phyloP scores from a whole-genome alignment of 176 grass and related monocot genomes.

The Hordeum vulgare region DNA sequence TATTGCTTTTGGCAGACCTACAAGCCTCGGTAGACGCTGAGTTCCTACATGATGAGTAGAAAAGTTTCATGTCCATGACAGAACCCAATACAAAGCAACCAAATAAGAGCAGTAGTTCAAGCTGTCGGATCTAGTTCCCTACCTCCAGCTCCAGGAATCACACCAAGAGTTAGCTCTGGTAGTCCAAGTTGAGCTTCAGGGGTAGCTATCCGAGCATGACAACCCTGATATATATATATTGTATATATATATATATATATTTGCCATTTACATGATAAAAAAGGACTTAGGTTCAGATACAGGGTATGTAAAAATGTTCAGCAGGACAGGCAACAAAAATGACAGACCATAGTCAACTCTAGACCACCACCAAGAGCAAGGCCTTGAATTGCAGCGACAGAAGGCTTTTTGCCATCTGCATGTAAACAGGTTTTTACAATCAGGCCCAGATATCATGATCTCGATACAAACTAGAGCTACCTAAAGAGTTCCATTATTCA shows the following conservation, averaged over 20 bases:
- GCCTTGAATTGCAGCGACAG: conserved; percentile 88
- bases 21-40: conserved; percentile 93
- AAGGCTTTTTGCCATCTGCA: conserved; percentile 80
- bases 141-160: conserved; percentile 99
- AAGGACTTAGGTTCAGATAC: neutral
- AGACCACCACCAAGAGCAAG: conserved; percentile 98
- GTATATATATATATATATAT: no score
- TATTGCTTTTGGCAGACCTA: conserved; percentile 82
- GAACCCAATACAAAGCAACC: neutral
- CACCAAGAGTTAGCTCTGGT: conserved; percentile 86
- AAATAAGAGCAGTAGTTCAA: neutral
- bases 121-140: conserved; percentile 46
- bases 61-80: neutral
- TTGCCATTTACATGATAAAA: conserved; percentile 7
- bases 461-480: neutral
- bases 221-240: no score
- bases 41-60: conserved; percentile 52
- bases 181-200: conserved; percentile 95
- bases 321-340: conserved; percentile 10
- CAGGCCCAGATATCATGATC: neutral
- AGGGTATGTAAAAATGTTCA: neutral
- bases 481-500: neutral
- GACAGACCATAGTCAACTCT: conserved; percentile 69
- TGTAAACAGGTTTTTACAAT: neutral
- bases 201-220: conserved; percentile 93